phyloP scores from a whole-genome alignment of 2,329 filamentous ascomycete genomes.

The Seiridium unicorne region DNA sequence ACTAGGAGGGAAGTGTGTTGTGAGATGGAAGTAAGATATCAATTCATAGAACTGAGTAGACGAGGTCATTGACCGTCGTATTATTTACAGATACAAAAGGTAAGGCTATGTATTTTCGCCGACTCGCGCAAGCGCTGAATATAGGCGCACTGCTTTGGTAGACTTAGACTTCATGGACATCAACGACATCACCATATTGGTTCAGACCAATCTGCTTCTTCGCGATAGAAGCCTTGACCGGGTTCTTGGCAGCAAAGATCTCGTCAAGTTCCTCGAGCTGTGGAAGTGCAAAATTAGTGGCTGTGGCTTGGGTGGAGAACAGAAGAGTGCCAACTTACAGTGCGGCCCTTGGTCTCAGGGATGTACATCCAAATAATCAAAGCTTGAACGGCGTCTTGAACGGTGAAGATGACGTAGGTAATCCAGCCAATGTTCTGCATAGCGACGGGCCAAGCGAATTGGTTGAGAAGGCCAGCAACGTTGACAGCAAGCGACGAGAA shows the following conservation, averaged over 20 bases:
- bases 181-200: slow-evolving; percentile 19
- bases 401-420: slow-evolving; percentile 48
- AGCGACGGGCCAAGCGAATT: slow-evolving; percentile 41
- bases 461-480: slow-evolving; percentile 40
- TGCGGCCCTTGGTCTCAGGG: slow-evolving; percentile 45
- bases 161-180: slow-evolving; percentile 13
- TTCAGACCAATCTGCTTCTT: slow-evolving; percentile 32
- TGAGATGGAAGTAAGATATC: too few species aligned
- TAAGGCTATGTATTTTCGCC: too few species aligned
- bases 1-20: too few species aligned
- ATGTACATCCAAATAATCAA: slow-evolving; percentile 44
- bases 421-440: slow-evolving; percentile 47
- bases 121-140: neutral
- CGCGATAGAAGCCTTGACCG: slow-evolving; percentile 37
- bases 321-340: slow-evolving; percentile 16
- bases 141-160: neutral
- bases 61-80: too few species aligned
- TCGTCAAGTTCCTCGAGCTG: slow-evolving; percentile 46
- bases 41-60: too few species aligned
- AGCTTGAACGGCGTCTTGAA: slow-evolving; percentile 37
- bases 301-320: too few species aligned
- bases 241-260: slow-evolving; percentile 38
- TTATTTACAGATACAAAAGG: too few species aligned
- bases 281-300: neutral
- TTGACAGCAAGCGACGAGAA: slow-evolving; percentile 41